phyloP scores from a whole-genome alignment of 2,329 filamentous ascomycete species.

The Aspergillus quadricinctus region DNA sequence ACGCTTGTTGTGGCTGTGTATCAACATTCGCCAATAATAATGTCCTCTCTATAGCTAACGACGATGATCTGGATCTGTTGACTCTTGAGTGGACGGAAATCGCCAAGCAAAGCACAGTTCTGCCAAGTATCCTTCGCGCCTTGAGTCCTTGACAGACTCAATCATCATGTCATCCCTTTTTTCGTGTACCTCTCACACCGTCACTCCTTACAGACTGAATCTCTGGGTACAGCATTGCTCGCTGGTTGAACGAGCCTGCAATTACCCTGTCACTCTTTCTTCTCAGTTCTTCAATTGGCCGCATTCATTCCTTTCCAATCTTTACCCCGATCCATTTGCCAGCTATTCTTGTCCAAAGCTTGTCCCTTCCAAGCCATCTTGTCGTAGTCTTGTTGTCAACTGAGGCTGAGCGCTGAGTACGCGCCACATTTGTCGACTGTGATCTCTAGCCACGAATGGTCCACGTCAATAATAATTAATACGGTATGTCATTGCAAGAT shows the following conservation, averaged over 20 bases:
- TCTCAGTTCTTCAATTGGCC: background rate
- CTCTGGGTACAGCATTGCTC: background rate
- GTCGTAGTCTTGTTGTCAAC: background rate
- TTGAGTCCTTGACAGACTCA: background rate
- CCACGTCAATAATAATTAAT: background rate
- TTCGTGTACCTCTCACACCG: no score
- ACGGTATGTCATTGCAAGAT: background rate
- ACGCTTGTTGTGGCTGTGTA: background rate
- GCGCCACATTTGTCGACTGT: conserved; percentile 6
- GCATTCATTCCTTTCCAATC: background rate
- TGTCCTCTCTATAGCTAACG: background rate
- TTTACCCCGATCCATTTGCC: background rate
- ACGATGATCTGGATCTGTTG: background rate
- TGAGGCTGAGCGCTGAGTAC: background rate
- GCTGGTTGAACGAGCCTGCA: background rate
- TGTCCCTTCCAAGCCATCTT: background rate
- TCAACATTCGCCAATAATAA: background rate
- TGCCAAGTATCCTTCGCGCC: background rate
- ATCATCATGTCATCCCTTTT: background rate
- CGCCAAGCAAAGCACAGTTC: background rate
- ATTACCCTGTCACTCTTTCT: background rate
- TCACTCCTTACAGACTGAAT: background rate
- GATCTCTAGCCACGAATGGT: background rate
- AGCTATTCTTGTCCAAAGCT: background rate
- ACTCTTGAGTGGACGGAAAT: background rate